phyloP scores from a whole-genome alignment of 371 early-diverging fungal species.

The Cladochytrium tenue region DNA sequence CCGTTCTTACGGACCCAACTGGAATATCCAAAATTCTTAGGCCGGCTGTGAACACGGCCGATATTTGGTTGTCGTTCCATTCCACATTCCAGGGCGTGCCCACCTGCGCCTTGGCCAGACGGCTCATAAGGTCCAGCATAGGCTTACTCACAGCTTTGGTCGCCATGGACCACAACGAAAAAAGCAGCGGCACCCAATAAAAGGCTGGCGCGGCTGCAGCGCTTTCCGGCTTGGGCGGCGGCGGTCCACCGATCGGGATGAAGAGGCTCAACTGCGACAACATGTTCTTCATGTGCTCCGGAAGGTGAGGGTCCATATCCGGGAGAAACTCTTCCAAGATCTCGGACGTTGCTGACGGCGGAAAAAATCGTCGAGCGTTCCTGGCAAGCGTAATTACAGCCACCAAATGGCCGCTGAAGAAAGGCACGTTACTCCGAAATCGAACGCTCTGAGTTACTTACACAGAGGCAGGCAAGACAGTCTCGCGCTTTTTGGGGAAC shows the following conservation, averaged over 20 bases:
- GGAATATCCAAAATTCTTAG: slow-evolving; percentile 76
- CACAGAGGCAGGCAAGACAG: slow-evolving; percentile 59
- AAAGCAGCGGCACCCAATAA: slow-evolving; percentile 78
- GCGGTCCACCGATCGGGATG: slow-evolving; percentile 54
- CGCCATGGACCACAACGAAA: slow-evolving; percentile 75
- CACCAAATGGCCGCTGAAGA: neutral
- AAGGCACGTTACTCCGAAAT: neutral
- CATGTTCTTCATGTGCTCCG: slow-evolving; percentile 52
- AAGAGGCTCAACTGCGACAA: slow-evolving; percentile 64
- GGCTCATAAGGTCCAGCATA: slow-evolving; percentile 67
- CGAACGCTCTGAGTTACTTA: slow-evolving; percentile 21
- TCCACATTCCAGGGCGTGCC: slow-evolving; percentile 44
- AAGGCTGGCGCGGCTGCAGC: slow-evolving; percentile 40
- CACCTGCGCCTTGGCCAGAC: slow-evolving; percentile 65
- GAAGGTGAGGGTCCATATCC: slow-evolving; percentile 58
- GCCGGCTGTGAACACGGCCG: slow-evolving; percentile 67
- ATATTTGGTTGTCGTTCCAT: slow-evolving; percentile 68
- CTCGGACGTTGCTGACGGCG: slow-evolving; percentile 63
- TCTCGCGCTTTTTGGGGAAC: slow-evolving; percentile 68
- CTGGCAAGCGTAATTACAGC: neutral
- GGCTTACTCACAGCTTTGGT: slow-evolving; percentile 60
- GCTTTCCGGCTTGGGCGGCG: slow-evolving; percentile 32
- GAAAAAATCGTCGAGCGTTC: slow-evolving; percentile 53
- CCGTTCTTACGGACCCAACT: slow-evolving; percentile 71
- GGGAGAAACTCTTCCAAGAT: slow-evolving; percentile 75